A percentile compares a stretch with the other conserved stretches of the same genome.
Evolutionary conservation across 129 eudicot species (phyloP).

Genomic region (Deinandra increscens): DNA sequence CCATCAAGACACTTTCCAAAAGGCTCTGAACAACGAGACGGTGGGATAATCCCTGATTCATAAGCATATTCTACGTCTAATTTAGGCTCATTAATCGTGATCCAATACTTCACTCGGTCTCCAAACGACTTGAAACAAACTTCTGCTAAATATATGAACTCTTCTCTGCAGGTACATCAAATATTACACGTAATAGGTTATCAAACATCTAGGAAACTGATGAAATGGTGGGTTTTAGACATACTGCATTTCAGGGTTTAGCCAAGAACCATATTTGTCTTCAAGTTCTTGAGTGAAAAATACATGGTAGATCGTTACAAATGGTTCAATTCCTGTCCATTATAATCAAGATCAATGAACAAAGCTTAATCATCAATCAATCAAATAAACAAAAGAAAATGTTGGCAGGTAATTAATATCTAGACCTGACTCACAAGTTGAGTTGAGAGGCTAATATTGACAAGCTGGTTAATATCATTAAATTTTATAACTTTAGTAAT

Average conservation of each 20-base stretch:
- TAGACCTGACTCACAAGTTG: too few relatives aligned
- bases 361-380: neutral
- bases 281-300: constrained; percentile 76
- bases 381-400: too few relatives aligned
- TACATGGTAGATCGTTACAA: constrained; percentile 65
- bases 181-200: neutral
- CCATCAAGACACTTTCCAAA: constrained; percentile 62
- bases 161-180: constrained; percentile 48
- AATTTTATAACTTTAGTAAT: too few relatives aligned
- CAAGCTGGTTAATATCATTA: too few relatives aligned
- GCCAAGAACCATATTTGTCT: constrained; percentile 74
- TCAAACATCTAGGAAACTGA: neutral
- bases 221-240: neutral
- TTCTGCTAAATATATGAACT: constrained; percentile 58
- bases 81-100: constrained; percentile 73
- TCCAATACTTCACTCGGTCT: constrained; percentile 77
- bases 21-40: constrained; percentile 68
- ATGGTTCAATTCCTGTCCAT: constrained; percentile 63
- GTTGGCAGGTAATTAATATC: too few relatives aligned
- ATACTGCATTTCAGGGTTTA: constrained; percentile 70
- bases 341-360: neutral
- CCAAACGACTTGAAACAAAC: constrained; percentile 63
- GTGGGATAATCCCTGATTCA: constrained; percentile 45
- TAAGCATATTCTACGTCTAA: constrained; percentile 35
- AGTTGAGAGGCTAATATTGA: too few relatives aligned